phyloP scores from a whole-genome alignment of 2,329 filamentous ascomycete genomes.

The Ascochyta lentis region DNA sequence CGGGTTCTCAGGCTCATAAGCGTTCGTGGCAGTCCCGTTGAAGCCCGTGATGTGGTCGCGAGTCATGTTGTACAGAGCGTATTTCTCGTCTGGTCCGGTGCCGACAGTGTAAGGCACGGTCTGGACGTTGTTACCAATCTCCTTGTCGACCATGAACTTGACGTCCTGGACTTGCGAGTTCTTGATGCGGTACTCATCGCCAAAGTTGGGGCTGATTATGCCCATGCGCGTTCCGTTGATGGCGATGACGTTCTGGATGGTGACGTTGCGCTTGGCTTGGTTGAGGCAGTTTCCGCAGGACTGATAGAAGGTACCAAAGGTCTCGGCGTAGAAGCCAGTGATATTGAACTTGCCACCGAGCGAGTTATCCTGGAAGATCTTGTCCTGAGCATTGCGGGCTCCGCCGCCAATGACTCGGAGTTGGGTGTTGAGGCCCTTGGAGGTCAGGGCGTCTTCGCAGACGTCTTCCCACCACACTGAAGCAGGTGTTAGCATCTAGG shows the following conservation, averaged over 20 bases:
- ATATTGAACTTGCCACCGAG: conserved; percentile 34
- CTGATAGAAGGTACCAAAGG: conserved; percentile 36
- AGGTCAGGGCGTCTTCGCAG: conserved; percentile 34
- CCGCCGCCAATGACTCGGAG: conserved; percentile 37
- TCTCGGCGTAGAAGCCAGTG: conserved; percentile 35
- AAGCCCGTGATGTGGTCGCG: conserved; percentile 32
- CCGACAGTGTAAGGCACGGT: conserved; percentile 35
- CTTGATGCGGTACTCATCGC: conserved; percentile 36
- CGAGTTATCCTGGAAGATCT: conserved; percentile 31
- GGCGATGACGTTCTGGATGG: conserved; percentile 35
- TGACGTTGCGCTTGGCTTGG: conserved; percentile 36
- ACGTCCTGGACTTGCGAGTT: conserved; percentile 28
- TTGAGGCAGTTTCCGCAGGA: conserved; percentile 36
- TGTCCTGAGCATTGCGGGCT: conserved; percentile 34
- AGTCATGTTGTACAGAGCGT: conserved; percentile 34
- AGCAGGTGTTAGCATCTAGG: conserved; percentile 3
- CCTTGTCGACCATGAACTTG: conserved; percentile 33
- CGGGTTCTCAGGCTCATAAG: conserved; percentile 28
- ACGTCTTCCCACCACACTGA: conserved; percentile 39
- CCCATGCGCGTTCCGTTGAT: conserved; percentile 36
- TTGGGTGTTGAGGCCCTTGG: conserved; percentile 35
- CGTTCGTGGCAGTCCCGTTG: conserved; percentile 25
- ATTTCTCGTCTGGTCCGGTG: conserved; percentile 36
- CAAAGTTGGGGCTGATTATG: conserved; percentile 36
- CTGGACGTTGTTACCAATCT: conserved; percentile 37